Evolutionary conservation across 345 rosid genomes (phyloP).

Genomic region (Hypericum androsaemum): DNA sequence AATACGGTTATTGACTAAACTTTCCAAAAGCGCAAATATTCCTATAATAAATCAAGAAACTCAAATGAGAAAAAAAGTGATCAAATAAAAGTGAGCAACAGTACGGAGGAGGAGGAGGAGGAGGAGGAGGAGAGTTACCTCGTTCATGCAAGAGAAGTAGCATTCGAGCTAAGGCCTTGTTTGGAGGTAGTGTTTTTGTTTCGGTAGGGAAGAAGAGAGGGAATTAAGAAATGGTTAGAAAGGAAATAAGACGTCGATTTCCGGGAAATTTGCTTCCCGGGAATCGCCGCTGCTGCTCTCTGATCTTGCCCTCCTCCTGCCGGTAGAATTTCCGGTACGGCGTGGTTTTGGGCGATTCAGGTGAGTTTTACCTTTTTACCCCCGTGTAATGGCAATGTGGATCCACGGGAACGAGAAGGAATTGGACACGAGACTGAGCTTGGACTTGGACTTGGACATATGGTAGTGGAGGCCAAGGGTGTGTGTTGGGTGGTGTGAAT

Average conservation of each 20-base stretch:
- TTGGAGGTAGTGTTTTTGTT: background rate
- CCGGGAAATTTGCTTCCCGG: slow-evolving; percentile 32
- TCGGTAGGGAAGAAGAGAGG: slow-evolving; percentile 8
- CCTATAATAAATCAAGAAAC: slow-evolving; percentile 16
- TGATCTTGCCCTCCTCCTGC: slow-evolving; percentile 12
- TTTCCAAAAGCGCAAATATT: too few relatives aligned
- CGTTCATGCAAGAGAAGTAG: background rate
- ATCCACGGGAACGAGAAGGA: background rate
- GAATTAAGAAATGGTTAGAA: slow-evolving; percentile 20
- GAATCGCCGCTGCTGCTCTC: slow-evolving; percentile 4
- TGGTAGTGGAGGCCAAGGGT: background rate
- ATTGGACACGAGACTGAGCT: background rate
- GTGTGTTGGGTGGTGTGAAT: background rate
- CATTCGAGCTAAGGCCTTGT: background rate
- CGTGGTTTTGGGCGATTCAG: background rate
- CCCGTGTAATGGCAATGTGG: too few relatives aligned
- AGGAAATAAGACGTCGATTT: slow-evolving; percentile 19
- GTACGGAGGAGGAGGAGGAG: background rate
- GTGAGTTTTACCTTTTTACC: too few relatives aligned
- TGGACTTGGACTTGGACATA: background rate
- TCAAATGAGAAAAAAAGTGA: slow-evolving; percentile 10
- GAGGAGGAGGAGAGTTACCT: too few relatives aligned
- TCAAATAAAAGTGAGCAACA: slow-evolving; percentile 7
- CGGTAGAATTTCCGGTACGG: slow-evolving; percentile 10
- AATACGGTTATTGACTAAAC: too few relatives aligned